These are phyloP conservation scores for Astragalus membranaceus DNA, from an alignment of 306 rosid species.

Conservation along the genomic window DNA sequence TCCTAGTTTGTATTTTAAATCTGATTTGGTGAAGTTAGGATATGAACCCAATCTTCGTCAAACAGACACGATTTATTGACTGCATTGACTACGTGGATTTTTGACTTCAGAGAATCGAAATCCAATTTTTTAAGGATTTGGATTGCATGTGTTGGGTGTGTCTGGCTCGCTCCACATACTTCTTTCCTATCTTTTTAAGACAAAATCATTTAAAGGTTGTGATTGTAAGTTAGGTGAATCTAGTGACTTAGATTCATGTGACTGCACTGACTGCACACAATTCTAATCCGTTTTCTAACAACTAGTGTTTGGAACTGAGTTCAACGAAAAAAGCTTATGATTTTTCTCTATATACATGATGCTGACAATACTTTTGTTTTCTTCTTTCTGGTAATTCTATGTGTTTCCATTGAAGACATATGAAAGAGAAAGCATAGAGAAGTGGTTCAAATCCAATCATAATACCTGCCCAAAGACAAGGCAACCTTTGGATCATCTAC, in stretches of 20 bases:
- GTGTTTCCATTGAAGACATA: constrained; percentile 45
- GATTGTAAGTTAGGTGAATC: too few relatives aligned
- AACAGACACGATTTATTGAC: neutral
- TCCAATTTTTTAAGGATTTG: too few relatives aligned
- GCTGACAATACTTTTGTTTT: neutral
- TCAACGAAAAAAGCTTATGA: neutral
- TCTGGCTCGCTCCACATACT: too few relatives aligned
- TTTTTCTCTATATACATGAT: neutral
- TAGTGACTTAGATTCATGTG: too few relatives aligned
- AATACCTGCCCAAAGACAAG: constrained; percentile 42
- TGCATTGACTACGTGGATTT: neutral
- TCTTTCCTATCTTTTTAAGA: too few relatives aligned
- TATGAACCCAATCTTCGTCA: neutral
- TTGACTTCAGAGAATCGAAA: neutral
- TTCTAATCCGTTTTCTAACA: neutral
- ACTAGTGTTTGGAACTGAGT: neutral
- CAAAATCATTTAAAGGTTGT: too few relatives aligned
- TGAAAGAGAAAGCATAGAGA: constrained; percentile 81
- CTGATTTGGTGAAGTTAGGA: neutral
- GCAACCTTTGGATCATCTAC: constrained; percentile 21
- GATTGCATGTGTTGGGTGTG: too few relatives aligned
- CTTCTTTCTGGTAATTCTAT: neutral
- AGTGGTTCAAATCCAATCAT: constrained; percentile 66
- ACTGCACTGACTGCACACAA: too few relatives aligned
- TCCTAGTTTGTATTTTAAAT: neutral